Evolutionary conservation across 495 filamentous ascomycete genomes (phyloP).

Genomic region (Neurospora sp.): DNA sequence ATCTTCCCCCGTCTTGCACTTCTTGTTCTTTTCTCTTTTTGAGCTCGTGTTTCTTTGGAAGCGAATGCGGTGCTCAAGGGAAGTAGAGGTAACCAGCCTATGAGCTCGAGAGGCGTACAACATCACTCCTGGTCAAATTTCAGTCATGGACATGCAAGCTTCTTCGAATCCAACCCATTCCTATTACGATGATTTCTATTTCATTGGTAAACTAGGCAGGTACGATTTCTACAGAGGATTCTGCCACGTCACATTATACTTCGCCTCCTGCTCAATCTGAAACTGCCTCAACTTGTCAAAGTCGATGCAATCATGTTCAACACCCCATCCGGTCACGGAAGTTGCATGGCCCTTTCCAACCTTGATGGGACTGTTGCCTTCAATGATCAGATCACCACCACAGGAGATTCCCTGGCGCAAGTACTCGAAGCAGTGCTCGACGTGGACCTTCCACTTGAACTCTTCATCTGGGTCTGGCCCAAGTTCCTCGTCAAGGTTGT

Average conservation of each 20-base stretch:
- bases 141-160: not conserved
- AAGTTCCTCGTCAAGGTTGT: not conserved
- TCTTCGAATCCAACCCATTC: not conserved
- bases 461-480: not conserved
- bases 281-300: conserved; percentile 3
- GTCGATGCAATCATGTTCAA: conserved; percentile 5
- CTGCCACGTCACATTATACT: not conserved
- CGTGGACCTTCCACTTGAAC: not conserved
- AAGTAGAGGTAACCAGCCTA: not conserved
- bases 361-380: not conserved
- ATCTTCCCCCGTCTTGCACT: not conserved
- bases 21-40: not conserved
- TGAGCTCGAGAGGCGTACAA: not conserved
- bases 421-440: conserved; percentile 3
- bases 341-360: conserved; percentile 2
- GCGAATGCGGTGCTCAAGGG: not conserved
- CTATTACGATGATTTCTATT: not conserved
- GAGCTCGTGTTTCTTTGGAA: not conserved
- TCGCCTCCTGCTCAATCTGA: conserved; percentile 9
- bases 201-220: not conserved
- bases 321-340: not conserved
- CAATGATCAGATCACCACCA: not conserved
- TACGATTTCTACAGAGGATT: not conserved
- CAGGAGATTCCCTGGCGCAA: not conserved
- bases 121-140: not conserved